Base-by-base conservation (phyloP, 2,329 filamentous ascomycete species). In the Scorias spongiosa region DNA sequence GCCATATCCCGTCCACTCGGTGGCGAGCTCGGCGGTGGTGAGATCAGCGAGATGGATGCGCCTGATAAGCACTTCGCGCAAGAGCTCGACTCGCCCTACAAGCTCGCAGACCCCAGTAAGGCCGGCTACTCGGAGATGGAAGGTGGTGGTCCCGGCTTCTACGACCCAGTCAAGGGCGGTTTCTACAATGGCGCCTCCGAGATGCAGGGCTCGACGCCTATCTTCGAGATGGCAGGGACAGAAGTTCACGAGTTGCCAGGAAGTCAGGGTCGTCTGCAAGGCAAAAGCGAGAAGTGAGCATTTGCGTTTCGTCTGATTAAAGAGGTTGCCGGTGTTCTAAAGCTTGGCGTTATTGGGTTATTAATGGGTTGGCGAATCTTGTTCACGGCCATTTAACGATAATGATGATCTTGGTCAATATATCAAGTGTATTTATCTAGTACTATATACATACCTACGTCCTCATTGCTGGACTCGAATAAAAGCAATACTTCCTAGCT, bases 81-180 rank as follows among this genome's bases (percentile, higher is more conserved):
- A 38, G 58, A 61, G 49, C 52, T 61, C 51, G 58, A 57, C 39
- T 51, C 51, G 17, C 55, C 56, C 10, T 52, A 58, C 43, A 52
- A 51, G 39, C 44, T 54, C 18, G 38, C 12, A 11, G 55, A 61
- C 46, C 56, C 58, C n/a, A 57, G 58, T 36, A 54, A 54, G 42
- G 50, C 51, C 14, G 57, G 55, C 5, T 60, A 58, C 43, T 53
- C 49, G 2, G 58, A 61, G 46, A 56, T 60, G 55, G 56, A 57
- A 17, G 54, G 52, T 8, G 49, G 48, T 2, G 43, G 44, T 2
- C 50, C 40, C 29, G 38, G 44, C 3, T 36, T 39, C 10, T 15
- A 34, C 15, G 12, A 29, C 17, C 29, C 45, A 8, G 50, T 49
- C 39, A 54, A 48, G 40, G 42, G 41, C 2, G 47, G 39, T n/a